phyloP scores from a whole-genome alignment of 2,329 filamentous ascomycete genomes.

The Xylariaceae sp. region DNA sequence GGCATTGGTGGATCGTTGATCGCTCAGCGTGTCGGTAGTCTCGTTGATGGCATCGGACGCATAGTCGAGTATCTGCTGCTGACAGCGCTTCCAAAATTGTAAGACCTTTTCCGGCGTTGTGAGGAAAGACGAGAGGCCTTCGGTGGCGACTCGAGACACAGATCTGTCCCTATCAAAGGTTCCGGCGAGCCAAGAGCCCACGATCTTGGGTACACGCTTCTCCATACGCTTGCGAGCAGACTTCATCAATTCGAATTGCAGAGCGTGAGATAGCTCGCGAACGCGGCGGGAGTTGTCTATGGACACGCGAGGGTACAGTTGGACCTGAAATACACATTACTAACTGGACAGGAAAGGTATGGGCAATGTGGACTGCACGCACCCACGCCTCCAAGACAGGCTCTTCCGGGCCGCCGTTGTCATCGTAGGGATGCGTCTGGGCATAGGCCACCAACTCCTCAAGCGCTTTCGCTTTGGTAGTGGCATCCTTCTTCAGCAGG shows the following conservation, averaged over 20 bases:
- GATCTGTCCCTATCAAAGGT: constrained; percentile 77
- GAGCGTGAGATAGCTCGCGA: constrained; percentile 72
- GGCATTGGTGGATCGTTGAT: constrained; percentile 73
- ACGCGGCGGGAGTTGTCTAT: constrained; percentile 86
- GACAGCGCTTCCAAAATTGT: constrained; percentile 74
- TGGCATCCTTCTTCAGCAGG: constrained; percentile 83
- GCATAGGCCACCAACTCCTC: constrained; percentile 72
- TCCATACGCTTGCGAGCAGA: constrained; percentile 75
- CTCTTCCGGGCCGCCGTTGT: constrained; percentile 64
- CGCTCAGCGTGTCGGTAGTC: constrained; percentile 73
- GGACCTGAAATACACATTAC: constrained; percentile 47
- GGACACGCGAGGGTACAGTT: constrained; percentile 78
- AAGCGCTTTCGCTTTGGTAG: constrained; percentile 81
- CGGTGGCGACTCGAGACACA: constrained; percentile 67
- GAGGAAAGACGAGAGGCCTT: constrained; percentile 70
- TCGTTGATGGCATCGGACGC: constrained; percentile 75
- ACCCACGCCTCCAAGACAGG: constrained; percentile 85
- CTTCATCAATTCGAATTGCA: constrained; percentile 58
- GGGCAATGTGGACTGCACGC: constrained; percentile 11
- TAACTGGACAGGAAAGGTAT: constrained; percentile 3
- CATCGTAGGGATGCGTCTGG: constrained; percentile 42
- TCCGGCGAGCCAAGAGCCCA: constrained; percentile 87
- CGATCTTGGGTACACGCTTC: constrained; percentile 65
- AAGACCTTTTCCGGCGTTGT: constrained; percentile 70
- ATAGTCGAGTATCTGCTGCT: constrained; percentile 73